phyloP scores from a whole-genome alignment of 495 filamentous ascomycete species.

The Penicillium pulvis region DNA sequence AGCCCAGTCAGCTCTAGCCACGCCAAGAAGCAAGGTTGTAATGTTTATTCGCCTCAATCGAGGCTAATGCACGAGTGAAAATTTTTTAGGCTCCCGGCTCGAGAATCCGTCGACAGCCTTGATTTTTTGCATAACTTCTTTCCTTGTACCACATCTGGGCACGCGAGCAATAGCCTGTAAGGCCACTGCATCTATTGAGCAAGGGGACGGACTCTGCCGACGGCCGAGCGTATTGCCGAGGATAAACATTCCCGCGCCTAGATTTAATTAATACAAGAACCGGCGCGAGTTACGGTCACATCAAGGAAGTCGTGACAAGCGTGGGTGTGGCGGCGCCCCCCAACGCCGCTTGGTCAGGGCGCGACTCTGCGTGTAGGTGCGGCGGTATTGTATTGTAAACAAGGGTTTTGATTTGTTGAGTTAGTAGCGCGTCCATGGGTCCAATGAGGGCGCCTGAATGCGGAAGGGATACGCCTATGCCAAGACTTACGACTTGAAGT shows the following conservation, averaged over 20 bases:
- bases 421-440: slow-evolving; percentile 7
- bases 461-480: slow-evolving; percentile 6
- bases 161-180: background rate
- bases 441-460: slow-evolving; percentile 5
- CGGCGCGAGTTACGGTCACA: background rate
- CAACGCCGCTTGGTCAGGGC: slow-evolving; percentile 1
- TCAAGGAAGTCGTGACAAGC: slow-evolving; percentile 2
- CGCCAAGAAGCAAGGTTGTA: background rate
- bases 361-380: too few species aligned
- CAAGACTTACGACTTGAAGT: slow-evolving; percentile 2
- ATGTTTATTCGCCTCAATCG: background rate
- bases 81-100: background rate
- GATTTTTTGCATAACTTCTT: background rate
- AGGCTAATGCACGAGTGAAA: background rate
- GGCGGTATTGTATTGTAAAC: background rate
- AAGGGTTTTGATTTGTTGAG: background rate
- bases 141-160: background rate
- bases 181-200: too few species aligned
- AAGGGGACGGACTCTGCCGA: background rate
- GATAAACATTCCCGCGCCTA: background rate
- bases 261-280: background rate
- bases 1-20: background rate
- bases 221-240: background rate
- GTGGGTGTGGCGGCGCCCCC: slow-evolving; percentile 3
- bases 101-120: background rate